phyloP scores from a whole-genome alignment of 768 basidiomycete genomes.

The Coprinopsis sp. region DNA sequence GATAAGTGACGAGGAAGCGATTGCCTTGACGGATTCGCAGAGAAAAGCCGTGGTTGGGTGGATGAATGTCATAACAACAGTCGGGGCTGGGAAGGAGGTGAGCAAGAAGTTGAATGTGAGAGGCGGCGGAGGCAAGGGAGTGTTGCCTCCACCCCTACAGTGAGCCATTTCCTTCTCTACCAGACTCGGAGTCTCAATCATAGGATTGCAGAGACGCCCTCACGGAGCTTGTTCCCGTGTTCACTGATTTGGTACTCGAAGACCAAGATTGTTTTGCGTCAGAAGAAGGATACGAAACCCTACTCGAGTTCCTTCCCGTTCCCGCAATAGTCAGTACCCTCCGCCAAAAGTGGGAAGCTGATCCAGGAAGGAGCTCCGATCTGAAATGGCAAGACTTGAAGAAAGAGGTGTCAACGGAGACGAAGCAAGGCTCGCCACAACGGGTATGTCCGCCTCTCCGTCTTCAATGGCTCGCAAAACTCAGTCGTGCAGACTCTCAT shows the following conservation, averaged over 20 bases:
- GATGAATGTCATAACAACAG: conserved; percentile 77
- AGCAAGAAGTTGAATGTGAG: conserved; percentile 78
- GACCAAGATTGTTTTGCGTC: conserved; percentile 83
- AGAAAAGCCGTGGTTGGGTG: conserved; percentile 82
- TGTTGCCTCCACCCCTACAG: conserved; percentile 73
- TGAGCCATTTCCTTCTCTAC: conserved; percentile 31
- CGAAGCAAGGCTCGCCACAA: conserved; percentile 23
- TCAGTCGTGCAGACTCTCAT: conserved; percentile 25
- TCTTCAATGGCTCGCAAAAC: conserved; percentile 3
- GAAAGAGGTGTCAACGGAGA: conserved; percentile 25
- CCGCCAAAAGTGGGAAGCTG: conserved; percentile 52
- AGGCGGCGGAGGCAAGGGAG: conserved; percentile 27
- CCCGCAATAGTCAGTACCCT: conserved; percentile 42
- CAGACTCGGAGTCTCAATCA: not conserved
- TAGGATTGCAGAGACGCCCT: conserved; percentile 37
- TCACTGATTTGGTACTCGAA: conserved; percentile 61
- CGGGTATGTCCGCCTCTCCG: conserved; percentile 25
- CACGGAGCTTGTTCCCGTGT: conserved; percentile 48
- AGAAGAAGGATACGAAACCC: conserved; percentile 65
- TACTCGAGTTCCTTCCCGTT: conserved; percentile 76
- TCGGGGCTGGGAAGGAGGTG: conserved; percentile 57
- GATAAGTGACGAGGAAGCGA: conserved; percentile 87
- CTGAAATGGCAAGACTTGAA: conserved; percentile 75
- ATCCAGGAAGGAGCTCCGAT: conserved; percentile 50
- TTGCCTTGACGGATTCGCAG: conserved; percentile 89